Evolutionary conservation across 2,329 filamentous ascomycete species (phyloP).

Genomic region (Aspergillus udagawae): DNA sequence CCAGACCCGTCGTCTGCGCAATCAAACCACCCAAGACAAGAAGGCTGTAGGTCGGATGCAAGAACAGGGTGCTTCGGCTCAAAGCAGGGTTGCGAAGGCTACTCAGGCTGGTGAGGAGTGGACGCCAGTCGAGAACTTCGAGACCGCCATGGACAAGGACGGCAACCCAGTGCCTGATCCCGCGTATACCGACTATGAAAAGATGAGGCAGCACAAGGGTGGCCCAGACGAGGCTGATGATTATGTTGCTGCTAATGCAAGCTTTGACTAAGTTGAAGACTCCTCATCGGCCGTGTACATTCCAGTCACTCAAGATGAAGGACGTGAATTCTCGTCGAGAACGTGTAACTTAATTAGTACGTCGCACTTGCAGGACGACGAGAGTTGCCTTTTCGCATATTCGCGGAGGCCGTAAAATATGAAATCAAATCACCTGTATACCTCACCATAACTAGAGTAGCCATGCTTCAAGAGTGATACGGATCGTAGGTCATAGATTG

Average conservation of each 20-base stretch:
- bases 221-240: conserved; percentile 26
- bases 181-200: conserved; percentile 18
- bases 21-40: conserved; percentile 20
- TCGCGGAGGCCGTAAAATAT: not conserved
- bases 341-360: not conserved
- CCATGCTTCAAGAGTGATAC: not conserved
- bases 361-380: not conserved
- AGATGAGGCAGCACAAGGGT: conserved; percentile 13
- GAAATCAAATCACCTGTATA: not conserved
- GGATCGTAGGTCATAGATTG: not conserved
- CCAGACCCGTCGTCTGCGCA: conserved; percentile 20
- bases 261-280: conserved; percentile 22
- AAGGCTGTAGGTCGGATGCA: conserved; percentile 15
- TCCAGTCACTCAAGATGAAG: not conserved
- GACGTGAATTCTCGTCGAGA: not conserved
- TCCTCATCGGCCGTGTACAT: not conserved
- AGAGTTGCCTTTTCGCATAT: not conserved
- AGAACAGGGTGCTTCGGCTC: conserved; percentile 3
- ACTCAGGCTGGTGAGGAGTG: conserved; percentile 5
- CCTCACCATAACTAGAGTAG: not conserved
- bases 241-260: conserved; percentile 26
- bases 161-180: conserved; percentile 32
- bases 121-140: conserved; percentile 27
- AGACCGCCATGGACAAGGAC: conserved; percentile 26
- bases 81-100: not conserved